Percentiles rank a stretch among this genome's conserved stretches.
phyloP scores from a whole-genome alignment of 495 filamentous ascomycete genomes.

The Neurospora tetrasperma region DNA sequence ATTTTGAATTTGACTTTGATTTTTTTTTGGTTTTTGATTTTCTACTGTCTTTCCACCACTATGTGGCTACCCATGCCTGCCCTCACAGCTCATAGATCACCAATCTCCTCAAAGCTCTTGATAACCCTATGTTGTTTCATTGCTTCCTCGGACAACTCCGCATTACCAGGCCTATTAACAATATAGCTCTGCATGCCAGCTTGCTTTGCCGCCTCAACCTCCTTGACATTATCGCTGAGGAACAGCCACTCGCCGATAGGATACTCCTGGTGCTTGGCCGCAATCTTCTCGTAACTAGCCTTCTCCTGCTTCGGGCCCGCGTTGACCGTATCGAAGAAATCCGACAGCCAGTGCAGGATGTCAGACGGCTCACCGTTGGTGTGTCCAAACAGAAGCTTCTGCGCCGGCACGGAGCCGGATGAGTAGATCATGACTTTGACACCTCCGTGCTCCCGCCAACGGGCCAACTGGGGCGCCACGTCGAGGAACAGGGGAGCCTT shows the following conservation, averaged over 20 bases:
- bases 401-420: constrained; percentile 58
- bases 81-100: not conserved
- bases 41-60: not conserved
- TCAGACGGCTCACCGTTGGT: constrained; percentile 49
- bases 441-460: constrained; percentile 36
- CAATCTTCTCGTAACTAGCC: constrained; percentile 52
- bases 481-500: constrained; percentile 59
- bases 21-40: too few species aligned
- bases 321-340: constrained; percentile 63
- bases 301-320: constrained; percentile 57
- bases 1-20: too few species aligned
- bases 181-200: constrained; percentile 54
- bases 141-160: constrained; percentile 38
- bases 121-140: constrained; percentile 32
- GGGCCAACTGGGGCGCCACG: constrained; percentile 44
- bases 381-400: constrained; percentile 59
- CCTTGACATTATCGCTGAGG: constrained; percentile 59
- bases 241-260: constrained; percentile 46
- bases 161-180: constrained; percentile 55
- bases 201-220: constrained; percentile 53
- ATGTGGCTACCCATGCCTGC: not conserved
- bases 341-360: constrained; percentile 41
- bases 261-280: constrained; percentile 29
- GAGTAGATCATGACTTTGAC: constrained; percentile 57
- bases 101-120: constrained; percentile 35